Percentiles rank a stretch among this genome's conserved stretches.
Conservation (phyloP, 352 stramenopile species). For the Thraustotheca clavata region DNA sequence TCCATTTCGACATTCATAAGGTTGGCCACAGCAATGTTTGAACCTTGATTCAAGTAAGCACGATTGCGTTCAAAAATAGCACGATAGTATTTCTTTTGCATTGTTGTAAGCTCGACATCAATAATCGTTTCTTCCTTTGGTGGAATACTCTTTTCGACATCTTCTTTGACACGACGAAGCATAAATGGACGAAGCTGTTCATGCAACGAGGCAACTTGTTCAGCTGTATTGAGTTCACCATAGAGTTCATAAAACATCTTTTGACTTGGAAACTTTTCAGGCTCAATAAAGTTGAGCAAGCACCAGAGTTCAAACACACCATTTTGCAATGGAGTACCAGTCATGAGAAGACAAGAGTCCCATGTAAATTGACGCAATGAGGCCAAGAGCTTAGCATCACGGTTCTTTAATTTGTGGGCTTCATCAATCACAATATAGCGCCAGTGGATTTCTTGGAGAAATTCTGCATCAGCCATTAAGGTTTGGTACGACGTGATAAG, state of each 20-base stretch:
- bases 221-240: conserved; percentile 92
- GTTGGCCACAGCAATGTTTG: conserved; percentile 89
- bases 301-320: conserved; percentile 99
- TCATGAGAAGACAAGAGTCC: conserved; percentile 93
- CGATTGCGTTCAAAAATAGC: conserved; percentile 99
- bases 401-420: conserved; percentile 99
- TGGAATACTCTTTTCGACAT: conserved; percentile 99
- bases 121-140: conserved; percentile 99
- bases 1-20: conserved; percentile 99
- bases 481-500: conserved; percentile 97
- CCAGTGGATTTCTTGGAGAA: conserved; percentile 91
- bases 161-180: conserved; percentile 98
- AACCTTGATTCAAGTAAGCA: conserved; percentile 81
- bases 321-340: conserved; percentile 98
- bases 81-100: conserved; percentile 96
- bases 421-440: conserved; percentile 98
- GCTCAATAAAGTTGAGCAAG: conserved; percentile 98
- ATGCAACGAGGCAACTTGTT: conserved; percentile 95
- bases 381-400: conserved; percentile 90
- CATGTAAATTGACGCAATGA: conserved; percentile 77
- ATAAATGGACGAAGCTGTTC: conserved; percentile 97
- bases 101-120: conserved; percentile 99
- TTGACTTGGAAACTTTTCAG: conserved; percentile 91
- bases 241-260: conserved; percentile 95
- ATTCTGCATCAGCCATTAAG: conserved; percentile 92